Percentiles rank a stretch among this genome's conserved stretches.
These are phyloP conservation scores for Leishmania gerbilli DNA, from an alignment of 208 protist genomes.

Conservation along the genomic window DNA sequence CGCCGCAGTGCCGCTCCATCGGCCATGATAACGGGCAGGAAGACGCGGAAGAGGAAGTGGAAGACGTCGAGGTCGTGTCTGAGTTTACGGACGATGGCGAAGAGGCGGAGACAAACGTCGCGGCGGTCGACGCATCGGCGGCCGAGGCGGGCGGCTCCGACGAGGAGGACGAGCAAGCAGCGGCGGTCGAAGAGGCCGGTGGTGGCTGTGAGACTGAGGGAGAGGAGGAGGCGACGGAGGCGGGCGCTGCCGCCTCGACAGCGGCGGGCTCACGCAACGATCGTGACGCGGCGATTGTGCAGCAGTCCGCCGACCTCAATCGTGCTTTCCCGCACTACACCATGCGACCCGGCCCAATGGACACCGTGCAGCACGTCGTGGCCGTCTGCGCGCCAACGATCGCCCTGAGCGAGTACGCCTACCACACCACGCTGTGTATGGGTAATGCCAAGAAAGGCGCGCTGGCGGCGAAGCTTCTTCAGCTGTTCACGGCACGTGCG, in stretches of 20 bases:
- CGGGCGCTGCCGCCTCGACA: conserved; percentile 1
- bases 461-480: conserved; percentile 31
- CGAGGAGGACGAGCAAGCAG: conserved; percentile 1
- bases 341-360: conserved; percentile 15
- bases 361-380: conserved; percentile 48
- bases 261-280: background rate
- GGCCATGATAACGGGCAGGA: background rate
- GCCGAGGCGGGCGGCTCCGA: background rate
- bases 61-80: conserved; percentile 16
- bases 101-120: background rate
- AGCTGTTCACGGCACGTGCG: conserved; percentile 29
- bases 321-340: conserved; percentile 44
- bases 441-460: conserved; percentile 55
- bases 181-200: background rate
- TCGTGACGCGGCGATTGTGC: conserved; percentile 4
- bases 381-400: conserved; percentile 52
- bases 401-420: conserved; percentile 47
- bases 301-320: conserved; percentile 38
- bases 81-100: conserved; percentile 23
- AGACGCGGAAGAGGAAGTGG: conserved; percentile 8
- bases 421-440: conserved; percentile 40
- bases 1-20: background rate
- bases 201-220: background rate
- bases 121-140: background rate
- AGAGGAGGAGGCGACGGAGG: background rate